Percentiles rank a stretch among this genome's conserved stretches.
These are phyloP conservation scores for Vachellia pachyceras DNA, from an alignment of 306 rosid species.

Conservation along the genomic window DNA sequence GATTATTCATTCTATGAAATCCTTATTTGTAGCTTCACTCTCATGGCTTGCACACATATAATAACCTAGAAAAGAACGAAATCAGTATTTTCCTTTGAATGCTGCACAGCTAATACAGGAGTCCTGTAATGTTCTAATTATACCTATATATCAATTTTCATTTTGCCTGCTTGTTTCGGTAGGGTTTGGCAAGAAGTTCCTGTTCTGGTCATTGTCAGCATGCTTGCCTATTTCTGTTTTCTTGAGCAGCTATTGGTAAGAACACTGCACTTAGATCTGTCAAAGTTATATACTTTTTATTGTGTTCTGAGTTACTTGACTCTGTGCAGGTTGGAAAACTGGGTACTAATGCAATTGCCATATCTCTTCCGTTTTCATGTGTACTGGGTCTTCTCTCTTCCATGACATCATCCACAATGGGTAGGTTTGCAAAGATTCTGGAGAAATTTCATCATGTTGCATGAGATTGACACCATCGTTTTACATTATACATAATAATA, in stretches of 20 bases:
- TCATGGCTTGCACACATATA: neutral
- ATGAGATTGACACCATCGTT: too few relatives aligned
- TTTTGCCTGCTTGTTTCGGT: constrained; percentile 40
- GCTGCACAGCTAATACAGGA: neutral
- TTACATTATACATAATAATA: too few relatives aligned
- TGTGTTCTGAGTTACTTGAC: constrained; percentile 35
- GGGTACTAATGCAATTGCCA: constrained; percentile 90
- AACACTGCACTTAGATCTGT: constrained; percentile 33
- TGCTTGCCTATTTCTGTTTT: constrained; percentile 97
- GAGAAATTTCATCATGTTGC: constrained; percentile 1
- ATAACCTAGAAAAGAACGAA: neutral
- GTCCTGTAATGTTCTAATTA: too few relatives aligned
- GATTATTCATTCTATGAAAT: too few relatives aligned
- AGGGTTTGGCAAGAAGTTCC: constrained; percentile 99
- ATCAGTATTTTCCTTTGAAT: neutral
- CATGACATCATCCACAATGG: constrained; percentile 97
- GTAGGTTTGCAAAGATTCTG: constrained; percentile 53
- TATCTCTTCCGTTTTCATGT: constrained; percentile 98
- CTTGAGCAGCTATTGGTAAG: constrained; percentile 98
- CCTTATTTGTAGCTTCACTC: constrained; percentile 2
- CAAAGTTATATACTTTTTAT: constrained; percentile 16
- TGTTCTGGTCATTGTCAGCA: constrained; percentile 91
- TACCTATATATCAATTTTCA: constrained; percentile 25
- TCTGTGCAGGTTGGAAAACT: constrained; percentile 78
- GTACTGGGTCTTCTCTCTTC: constrained; percentile 94